Conservation (phyloP, 495 filamentous ascomycete genomes). For the Acidomyces sp. region DNA sequence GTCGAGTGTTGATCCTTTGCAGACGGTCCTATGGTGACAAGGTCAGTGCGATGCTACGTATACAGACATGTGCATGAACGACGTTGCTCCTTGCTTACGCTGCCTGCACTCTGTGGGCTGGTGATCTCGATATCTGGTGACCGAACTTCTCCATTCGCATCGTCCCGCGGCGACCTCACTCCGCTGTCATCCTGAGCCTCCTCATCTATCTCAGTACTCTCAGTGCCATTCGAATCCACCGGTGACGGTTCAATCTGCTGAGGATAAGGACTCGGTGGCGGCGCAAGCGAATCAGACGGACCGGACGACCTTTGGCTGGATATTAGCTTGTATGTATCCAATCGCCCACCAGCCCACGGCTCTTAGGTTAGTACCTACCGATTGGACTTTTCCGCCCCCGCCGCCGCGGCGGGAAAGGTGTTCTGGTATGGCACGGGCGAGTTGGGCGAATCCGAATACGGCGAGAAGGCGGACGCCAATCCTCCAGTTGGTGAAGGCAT, state of each 20-base stretch:
- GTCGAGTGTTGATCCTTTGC: slow-evolving; percentile 10
- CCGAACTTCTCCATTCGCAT: slow-evolving; percentile 23
- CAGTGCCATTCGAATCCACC: slow-evolving; percentile 62
- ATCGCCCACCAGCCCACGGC: slow-evolving; percentile 10
- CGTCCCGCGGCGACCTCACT: slow-evolving; percentile 25
- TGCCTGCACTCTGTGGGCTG: slow-evolving; percentile 25
- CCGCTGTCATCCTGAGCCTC: slow-evolving; percentile 38
- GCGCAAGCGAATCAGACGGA: slow-evolving; percentile 25
- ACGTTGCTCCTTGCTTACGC: slow-evolving; percentile 4
- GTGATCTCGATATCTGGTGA: slow-evolving; percentile 22
- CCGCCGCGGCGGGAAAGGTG: slow-evolving; percentile 27
- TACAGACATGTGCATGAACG: slow-evolving; percentile 3
- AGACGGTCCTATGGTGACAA: slow-evolving; percentile 10
- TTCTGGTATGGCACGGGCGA: slow-evolving; percentile 41
- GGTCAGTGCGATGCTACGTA: too few relatives aligned
- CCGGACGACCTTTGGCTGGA: slow-evolving; percentile 15
- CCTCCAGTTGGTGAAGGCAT: slow-evolving; percentile 29
- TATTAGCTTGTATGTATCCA: slow-evolving; percentile 23
- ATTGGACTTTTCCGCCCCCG: too few relatives aligned
- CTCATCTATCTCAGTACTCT: slow-evolving; percentile 60
- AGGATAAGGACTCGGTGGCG: slow-evolving; percentile 29
- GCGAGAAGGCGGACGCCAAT: slow-evolving; percentile 46
- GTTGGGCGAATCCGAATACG: slow-evolving; percentile 44
- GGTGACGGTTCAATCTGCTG: slow-evolving; percentile 54
- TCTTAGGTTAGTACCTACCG: too few relatives aligned